These are phyloP conservation scores for Chaetomium globosum DNA, from an alignment of 2,329 filamentous ascomycete species.

Conservation along the genomic window DNA sequence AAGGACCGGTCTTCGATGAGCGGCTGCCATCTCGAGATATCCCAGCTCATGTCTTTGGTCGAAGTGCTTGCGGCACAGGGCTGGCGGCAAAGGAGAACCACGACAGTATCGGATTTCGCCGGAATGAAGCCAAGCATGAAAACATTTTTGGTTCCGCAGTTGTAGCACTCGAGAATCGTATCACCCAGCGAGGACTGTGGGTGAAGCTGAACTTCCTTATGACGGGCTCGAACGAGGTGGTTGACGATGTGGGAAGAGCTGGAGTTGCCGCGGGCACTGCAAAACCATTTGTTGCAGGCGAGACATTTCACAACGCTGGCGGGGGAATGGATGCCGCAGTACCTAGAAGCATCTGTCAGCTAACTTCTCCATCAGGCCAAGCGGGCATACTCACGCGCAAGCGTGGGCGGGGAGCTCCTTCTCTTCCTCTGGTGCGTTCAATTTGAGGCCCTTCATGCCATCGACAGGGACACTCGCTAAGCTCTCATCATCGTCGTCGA, in stretches of 20 bases:
- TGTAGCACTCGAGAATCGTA: slow-evolving; percentile 97
- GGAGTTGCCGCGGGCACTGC: slow-evolving; percentile 93
- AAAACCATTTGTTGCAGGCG: slow-evolving; percentile 97
- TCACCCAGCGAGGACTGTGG: slow-evolving; percentile 91
- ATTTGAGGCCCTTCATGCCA: slow-evolving; percentile 66
- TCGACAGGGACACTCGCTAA: slow-evolving; percentile 80
- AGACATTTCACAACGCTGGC: slow-evolving; percentile 96
- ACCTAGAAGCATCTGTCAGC: slow-evolving; percentile 56
- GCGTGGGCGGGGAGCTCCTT: slow-evolving; percentile 92
- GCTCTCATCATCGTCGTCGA: slow-evolving; percentile 79
- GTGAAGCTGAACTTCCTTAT: slow-evolving; percentile 98
- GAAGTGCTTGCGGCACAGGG: slow-evolving; percentile 93
- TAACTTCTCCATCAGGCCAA: not conserved
- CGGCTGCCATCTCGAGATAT: slow-evolving; percentile 95
- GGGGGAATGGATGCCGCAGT: slow-evolving; percentile 96
- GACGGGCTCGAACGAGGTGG: slow-evolving; percentile 91
- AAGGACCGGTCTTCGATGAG: slow-evolving; percentile 97
- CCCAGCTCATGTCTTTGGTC: slow-evolving; percentile 99
- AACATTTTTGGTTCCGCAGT: slow-evolving; percentile 98
- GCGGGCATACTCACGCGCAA: slow-evolving; percentile 73
- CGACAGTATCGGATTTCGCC: slow-evolving; percentile 96
- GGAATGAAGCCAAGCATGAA: slow-evolving; percentile 97
- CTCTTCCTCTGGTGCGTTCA: slow-evolving; percentile 70
- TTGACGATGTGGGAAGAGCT: slow-evolving; percentile 98
- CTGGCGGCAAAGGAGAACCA: slow-evolving; percentile 93